These are phyloP conservation scores for Pyricularia pennisetigena DNA, from an alignment of 2,329 filamentous ascomycete genomes.

Conservation along the genomic window DNA sequence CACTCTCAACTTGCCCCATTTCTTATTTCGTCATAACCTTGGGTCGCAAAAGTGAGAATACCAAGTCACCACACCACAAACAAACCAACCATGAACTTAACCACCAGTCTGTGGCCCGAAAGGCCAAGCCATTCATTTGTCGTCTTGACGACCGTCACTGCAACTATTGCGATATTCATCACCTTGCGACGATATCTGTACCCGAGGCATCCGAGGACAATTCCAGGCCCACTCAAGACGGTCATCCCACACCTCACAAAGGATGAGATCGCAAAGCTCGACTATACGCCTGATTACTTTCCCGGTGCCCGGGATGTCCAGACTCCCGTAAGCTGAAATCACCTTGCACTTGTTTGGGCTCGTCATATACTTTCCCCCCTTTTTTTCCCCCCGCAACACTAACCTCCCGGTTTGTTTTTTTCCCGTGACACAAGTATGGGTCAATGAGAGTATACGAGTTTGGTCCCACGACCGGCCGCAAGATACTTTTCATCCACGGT, in stretches of 20 bases:
- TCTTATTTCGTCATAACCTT: neutral
- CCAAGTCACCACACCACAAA: neutral
- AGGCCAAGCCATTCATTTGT: slow-evolving; percentile 5
- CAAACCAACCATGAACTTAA: neutral
- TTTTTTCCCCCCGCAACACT: neutral
- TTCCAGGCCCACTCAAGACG: slow-evolving; percentile 21
- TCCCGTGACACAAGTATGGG: slow-evolving; percentile 43
- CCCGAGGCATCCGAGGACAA: slow-evolving; percentile 11
- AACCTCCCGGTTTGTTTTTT: neutral
- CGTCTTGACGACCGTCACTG: slow-evolving; percentile 13
- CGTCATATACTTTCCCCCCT: neutral
- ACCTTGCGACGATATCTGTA: slow-evolving; percentile 14
- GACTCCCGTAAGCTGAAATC: slow-evolving; percentile 41
- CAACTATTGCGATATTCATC: slow-evolving; percentile 12
- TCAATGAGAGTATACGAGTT: slow-evolving; percentile 74
- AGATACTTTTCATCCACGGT: slow-evolving; percentile 71
- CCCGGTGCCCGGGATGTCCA: slow-evolving; percentile 64
- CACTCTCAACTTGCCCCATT: neutral
- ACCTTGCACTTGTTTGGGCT: neutral
- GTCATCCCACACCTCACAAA: slow-evolving; percentile 13
- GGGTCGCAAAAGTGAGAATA: neutral
- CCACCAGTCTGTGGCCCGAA: neutral
- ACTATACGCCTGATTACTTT: slow-evolving; percentile 58
- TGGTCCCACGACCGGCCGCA: slow-evolving; percentile 62
- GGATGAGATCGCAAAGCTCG: slow-evolving; percentile 15